These are phyloP conservation scores for Solanum hybrid DNA, from an alignment of 305 asterid species.

Conservation along the genomic window DNA sequence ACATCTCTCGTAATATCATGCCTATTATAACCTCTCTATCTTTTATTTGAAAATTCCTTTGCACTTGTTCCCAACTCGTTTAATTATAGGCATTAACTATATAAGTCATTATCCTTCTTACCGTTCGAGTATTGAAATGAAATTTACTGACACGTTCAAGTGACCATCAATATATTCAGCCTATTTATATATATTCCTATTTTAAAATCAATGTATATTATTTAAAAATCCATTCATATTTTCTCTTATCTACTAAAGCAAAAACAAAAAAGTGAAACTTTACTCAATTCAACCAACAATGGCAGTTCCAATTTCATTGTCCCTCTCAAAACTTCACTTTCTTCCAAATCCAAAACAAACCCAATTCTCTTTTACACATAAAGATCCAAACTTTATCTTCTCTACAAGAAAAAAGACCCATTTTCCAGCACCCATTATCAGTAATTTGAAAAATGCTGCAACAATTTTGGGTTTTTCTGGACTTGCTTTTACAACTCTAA, in stretches of 20 bases:
- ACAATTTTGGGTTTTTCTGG: slow-evolving; percentile 55
- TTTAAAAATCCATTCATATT: not conserved
- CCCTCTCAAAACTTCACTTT: slow-evolving; percentile 16
- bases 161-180: not conserved
- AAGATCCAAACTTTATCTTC: slow-evolving; percentile 11
- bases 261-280: not conserved
- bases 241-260: not conserved
- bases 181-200: not conserved
- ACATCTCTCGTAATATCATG: not conserved
- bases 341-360: slow-evolving; percentile 15
- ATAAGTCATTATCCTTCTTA: not conserved
- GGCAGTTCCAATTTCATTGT: slow-evolving; percentile 19
- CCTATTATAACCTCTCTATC: not conserved
- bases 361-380: not conserved
- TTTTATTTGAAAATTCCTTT: not conserved
- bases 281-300: not conserved
- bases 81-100: not conserved
- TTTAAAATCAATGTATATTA: not conserved
- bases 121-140: not conserved
- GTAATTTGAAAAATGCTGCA: slow-evolving; percentile 8
- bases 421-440: slow-evolving; percentile 8
- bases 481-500: slow-evolving; percentile 32
- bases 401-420: slow-evolving; percentile 8
- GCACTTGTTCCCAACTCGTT: not conserved
- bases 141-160: not conserved